Conservation (phyloP, 257 asterid genomes). For the Paraleonurus japonicus region DNA sequence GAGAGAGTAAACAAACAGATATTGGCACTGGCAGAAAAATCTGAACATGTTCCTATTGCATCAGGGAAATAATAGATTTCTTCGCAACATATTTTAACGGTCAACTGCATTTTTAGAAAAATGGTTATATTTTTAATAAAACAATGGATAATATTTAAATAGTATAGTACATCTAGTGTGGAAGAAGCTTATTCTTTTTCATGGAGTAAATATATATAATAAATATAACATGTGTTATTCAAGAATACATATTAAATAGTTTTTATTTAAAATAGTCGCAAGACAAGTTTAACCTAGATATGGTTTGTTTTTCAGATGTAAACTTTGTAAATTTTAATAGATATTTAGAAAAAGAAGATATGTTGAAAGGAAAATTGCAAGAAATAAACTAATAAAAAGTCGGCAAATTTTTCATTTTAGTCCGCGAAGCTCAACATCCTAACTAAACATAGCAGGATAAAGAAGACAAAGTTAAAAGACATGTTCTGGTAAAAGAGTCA, state of each 20-base stretch:
- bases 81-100: not conserved
- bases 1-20: not conserved
- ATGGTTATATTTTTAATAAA: no score
- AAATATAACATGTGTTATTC: not conserved
- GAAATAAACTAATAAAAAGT: not conserved
- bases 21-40: slow-evolving; percentile 28
- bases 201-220: no score
- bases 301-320: not conserved
- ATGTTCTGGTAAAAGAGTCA: not conserved
- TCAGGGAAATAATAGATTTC: not conserved
- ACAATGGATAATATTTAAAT: no score
- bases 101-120: no score
- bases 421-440: not conserved
- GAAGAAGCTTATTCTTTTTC: no score
- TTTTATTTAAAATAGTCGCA: no score
- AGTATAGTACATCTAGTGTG: no score
- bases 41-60: slow-evolving; percentile 28
- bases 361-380: not conserved
- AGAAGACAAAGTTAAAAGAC: slow-evolving; percentile 4
- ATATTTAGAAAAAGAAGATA: not conserved
- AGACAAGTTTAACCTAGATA: no score
- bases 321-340: not conserved
- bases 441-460: not conserved
- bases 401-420: not conserved
- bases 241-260: no score